Percentiles rank a stretch among this genome's conserved stretches.
These are phyloP conservation scores for Oryza rufipogon DNA, from an alignment of 176 grass and related monocot genomes.

Conservation along the genomic window DNA sequence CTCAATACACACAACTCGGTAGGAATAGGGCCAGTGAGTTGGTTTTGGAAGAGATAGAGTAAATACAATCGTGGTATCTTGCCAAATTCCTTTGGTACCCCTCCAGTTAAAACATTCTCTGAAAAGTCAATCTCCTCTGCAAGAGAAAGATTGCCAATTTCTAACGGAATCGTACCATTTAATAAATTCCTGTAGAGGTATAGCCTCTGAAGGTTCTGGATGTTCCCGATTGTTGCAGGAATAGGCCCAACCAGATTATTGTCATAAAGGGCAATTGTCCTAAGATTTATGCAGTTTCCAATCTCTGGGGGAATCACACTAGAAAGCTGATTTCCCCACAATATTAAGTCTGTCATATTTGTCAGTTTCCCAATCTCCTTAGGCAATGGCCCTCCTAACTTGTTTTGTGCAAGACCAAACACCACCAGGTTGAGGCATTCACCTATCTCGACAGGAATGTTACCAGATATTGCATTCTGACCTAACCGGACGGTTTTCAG, in stretches of 20 bases:
- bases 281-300: conserved; percentile 77
- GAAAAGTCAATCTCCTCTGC: conserved; percentile 90
- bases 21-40: conserved; percentile 80
- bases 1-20: conserved; percentile 63
- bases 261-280: conserved; percentile 74
- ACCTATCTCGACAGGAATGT: conserved; percentile 77
- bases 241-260: conserved; percentile 81
- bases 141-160: conserved; percentile 70
- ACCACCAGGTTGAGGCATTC: conserved; percentile 65
- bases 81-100: conserved; percentile 77
- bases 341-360: conserved; percentile 74
- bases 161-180: conserved; percentile 81
- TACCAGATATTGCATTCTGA: conserved; percentile 88
- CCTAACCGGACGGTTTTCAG: conserved; percentile 74
- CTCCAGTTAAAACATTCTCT: conserved; percentile 84
- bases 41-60: conserved; percentile 91
- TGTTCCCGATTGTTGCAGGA: conserved; percentile 72
- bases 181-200: conserved; percentile 91
- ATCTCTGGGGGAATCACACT: conserved; percentile 76
- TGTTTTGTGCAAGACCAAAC: conserved; percentile 96
- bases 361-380: conserved; percentile 71
- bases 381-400: conserved; percentile 65
- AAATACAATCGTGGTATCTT: conserved; percentile 69
- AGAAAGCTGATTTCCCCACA: conserved; percentile 85
- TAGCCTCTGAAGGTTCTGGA: conserved; percentile 62